A percentile compares a stretch with the other conserved stretches of the same genome.
phyloP scores from a whole-genome alignment of 1,284 basidiomycete species.

The Fomitopsis pinicola region DNA sequence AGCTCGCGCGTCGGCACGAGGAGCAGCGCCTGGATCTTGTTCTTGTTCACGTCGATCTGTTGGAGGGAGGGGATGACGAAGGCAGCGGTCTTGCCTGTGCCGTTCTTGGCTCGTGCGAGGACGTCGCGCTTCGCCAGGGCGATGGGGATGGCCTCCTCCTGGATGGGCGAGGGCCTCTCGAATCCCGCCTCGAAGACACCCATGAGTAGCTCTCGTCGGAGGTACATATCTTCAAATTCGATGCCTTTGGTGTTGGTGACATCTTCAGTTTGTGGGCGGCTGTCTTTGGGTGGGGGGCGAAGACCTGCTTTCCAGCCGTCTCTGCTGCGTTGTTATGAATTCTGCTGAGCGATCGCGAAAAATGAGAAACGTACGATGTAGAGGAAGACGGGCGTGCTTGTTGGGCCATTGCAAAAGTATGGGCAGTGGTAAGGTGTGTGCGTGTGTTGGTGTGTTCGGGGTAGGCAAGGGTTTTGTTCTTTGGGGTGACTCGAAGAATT shows the following conservation, averaged over 20 bases:
- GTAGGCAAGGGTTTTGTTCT: background rate
- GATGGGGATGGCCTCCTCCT: conserved; percentile 94
- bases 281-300: conserved; percentile 85
- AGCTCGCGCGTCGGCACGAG: conserved; percentile 95
- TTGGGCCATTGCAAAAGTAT: conserved; percentile 32
- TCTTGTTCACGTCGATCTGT: conserved; percentile 82
- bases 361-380: conserved; percentile 30
- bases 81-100: conserved; percentile 95
- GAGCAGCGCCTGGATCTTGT: conserved; percentile 93
- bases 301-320: conserved; percentile 72
- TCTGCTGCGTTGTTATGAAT: conserved; percentile 14
- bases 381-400: conserved; percentile 39
- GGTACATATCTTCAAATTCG: conserved; percentile 81
- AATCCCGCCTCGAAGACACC: conserved; percentile 96
- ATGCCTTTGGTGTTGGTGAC: conserved; percentile 88
- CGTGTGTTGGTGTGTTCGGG: background rate
- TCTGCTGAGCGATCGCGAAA: background rate
- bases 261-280: conserved; percentile 92
- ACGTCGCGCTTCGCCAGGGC: conserved; percentile 87
- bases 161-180: conserved; percentile 95
- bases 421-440: background rate
- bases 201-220: conserved; percentile 68
- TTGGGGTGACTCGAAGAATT: background rate
- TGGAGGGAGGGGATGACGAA: conserved; percentile 98
- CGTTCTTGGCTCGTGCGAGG: conserved; percentile 89